phyloP scores from a whole-genome alignment of 306 rosid species.

The Glycine latifolia region DNA sequence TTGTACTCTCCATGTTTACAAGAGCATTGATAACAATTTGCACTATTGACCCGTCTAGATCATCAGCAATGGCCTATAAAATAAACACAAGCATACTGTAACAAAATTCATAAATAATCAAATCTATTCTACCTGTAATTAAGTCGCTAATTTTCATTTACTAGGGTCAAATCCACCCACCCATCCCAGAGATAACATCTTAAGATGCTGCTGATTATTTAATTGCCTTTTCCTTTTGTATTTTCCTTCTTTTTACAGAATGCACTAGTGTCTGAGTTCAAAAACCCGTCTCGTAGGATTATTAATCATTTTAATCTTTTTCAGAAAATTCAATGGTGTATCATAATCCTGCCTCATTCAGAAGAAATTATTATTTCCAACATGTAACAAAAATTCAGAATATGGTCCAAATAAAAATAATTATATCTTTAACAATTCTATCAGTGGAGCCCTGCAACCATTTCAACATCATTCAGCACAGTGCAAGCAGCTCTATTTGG shows the following conservation, averaged over 20 bases:
- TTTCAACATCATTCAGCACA: slow-evolving; percentile 14
- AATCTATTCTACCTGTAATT: slow-evolving; percentile 10
- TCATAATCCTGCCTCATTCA: slow-evolving; percentile 8
- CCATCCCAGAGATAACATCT: background rate
- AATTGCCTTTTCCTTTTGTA: background rate
- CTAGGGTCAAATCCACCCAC: background rate
- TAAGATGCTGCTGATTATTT: background rate
- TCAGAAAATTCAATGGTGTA: background rate
- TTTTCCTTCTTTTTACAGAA: slow-evolving; percentile 7
- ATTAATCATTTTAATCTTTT: background rate
- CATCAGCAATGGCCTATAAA: slow-evolving; percentile 67
- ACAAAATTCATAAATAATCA: slow-evolving; percentile 15
- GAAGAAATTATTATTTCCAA: background rate
- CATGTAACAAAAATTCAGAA: background rate
- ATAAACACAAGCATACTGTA: slow-evolving; percentile 22
- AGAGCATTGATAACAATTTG: slow-evolving; percentile 65
- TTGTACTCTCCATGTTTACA: slow-evolving; percentile 69
- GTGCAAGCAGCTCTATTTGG: slow-evolving; percentile 24
- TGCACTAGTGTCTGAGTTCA: slow-evolving; percentile 8
- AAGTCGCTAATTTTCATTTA: background rate
- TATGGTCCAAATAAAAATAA: background rate
- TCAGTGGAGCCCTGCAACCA: background rate
- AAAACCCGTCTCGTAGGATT: background rate
- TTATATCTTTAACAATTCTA: background rate
- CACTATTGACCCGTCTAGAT: slow-evolving; percentile 65